A percentile compares a stretch with the other conserved stretches of the same genome.
These are phyloP conservation scores for Bolboschoenoplectus hybrid DNA, from an alignment of 202 grass and related monocot species.

Conservation along the genomic window DNA sequence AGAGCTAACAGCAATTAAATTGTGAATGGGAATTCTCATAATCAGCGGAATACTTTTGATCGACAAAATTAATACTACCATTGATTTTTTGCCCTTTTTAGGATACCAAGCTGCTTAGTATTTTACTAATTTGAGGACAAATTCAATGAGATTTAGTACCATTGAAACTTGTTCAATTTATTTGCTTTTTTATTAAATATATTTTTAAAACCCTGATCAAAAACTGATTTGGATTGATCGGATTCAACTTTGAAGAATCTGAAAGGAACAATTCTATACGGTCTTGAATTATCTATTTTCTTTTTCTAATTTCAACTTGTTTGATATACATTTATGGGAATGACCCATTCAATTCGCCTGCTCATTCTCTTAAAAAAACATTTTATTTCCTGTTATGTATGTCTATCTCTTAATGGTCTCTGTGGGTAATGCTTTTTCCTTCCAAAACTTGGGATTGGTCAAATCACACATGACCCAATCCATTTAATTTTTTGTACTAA, in stretches of 20 bases:
- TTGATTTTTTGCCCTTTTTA: conserved; percentile 24
- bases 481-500: neutral
- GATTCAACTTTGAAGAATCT: neutral
- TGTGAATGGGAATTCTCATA: neutral
- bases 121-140: conserved; percentile 14
- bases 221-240: neutral
- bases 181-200: neutral
- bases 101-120: neutral
- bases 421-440: neutral
- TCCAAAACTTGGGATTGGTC: conserved; percentile 1
- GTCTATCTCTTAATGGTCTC: neutral
- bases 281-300: neutral
- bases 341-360: neutral
- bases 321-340: neutral
- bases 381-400: neutral
- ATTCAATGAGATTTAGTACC: neutral
- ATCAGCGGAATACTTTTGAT: conserved; percentile 7
- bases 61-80: neutral
- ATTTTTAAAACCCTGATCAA: neutral
- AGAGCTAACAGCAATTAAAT: neutral
- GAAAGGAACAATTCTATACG: neutral
- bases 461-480: neutral
- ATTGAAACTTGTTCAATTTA: neutral
- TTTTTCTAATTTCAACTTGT: neutral
- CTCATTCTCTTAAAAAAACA: neutral